Evolutionary conservation across 2,329 filamentous ascomycete species (phyloP).

Genomic region (Aquanectria penicillioides): DNA sequence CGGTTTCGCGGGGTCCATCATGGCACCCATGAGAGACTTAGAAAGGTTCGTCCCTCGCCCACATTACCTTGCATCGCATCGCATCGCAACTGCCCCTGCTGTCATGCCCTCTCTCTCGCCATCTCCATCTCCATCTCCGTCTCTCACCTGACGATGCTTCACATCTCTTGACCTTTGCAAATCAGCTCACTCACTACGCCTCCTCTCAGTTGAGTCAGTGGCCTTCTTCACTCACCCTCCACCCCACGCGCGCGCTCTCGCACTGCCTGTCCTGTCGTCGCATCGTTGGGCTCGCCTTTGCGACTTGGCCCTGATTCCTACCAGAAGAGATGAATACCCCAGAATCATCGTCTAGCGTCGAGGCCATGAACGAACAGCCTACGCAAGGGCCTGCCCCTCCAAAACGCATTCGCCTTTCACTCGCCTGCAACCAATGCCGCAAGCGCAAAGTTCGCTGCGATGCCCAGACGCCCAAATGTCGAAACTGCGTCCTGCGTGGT

Average conservation of each 20-base stretch:
- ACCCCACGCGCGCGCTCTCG: too few species aligned
- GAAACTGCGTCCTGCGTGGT: constrained; percentile 35
- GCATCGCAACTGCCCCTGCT: not conserved
- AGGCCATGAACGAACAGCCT: constrained; percentile 15
- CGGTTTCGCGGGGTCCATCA: constrained; percentile 17
- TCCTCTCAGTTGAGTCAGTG: too few species aligned
- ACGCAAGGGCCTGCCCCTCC: not conserved
- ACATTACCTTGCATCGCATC: not conserved
- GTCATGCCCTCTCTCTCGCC: not conserved
- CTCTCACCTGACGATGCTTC: too few species aligned
- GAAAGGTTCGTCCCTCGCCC: constrained; percentile 5
- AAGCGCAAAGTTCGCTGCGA: constrained; percentile 37
- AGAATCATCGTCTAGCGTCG: constrained; percentile 12
- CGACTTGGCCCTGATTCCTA: not conserved
- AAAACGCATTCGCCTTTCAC: constrained; percentile 27
- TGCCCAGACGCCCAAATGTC: constrained; percentile 36
- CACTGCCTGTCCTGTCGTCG: too few species aligned
- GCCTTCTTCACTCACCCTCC: too few species aligned
- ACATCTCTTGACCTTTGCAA: too few species aligned
- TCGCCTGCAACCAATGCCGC: constrained; percentile 33
- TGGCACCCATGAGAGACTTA: constrained; percentile 1
- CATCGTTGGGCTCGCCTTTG: not conserved
- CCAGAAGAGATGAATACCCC: constrained; percentile 14
- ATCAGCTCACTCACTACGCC: too few species aligned
- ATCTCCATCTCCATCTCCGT: too few species aligned